Percentiles rank a stretch among this genome's conserved stretches.
Conservation (phyloP, 768 basidiomycete species). For the Obba rivulosa region DNA sequence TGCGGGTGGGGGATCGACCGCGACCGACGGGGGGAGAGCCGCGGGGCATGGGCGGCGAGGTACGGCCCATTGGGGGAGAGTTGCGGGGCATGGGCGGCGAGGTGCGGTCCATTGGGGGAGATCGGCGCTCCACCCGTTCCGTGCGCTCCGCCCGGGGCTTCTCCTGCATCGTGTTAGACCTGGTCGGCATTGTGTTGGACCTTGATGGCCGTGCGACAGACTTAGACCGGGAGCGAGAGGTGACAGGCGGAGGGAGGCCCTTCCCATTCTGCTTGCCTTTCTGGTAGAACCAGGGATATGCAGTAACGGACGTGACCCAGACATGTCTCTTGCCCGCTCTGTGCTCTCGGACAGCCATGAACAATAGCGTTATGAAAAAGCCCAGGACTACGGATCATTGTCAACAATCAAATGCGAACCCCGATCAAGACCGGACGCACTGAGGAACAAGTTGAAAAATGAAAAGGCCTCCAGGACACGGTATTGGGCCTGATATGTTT, state of each 20-base stretch:
- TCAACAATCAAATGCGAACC: slow-evolving; percentile 8
- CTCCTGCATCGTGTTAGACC: neutral
- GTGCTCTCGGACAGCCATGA: slow-evolving; percentile 38
- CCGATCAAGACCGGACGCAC: slow-evolving; percentile 35
- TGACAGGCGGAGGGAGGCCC: slow-evolving; percentile 39
- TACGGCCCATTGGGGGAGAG: slow-evolving; percentile 7
- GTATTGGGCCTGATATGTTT: slow-evolving; percentile 87
- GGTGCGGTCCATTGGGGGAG: slow-evolving; percentile 2
- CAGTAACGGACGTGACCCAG: slow-evolving; percentile 68
- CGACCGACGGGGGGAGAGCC: slow-evolving; percentile 2
- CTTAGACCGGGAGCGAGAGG: slow-evolving; percentile 19
- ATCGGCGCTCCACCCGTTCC: slow-evolving; percentile 7
- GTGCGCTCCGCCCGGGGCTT: neutral
- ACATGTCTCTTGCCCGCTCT: slow-evolving; percentile 41
- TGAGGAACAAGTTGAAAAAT: slow-evolving; percentile 66
- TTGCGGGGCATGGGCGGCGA: slow-evolving; percentile 1
- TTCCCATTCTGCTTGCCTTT: slow-evolving; percentile 20
- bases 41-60: neutral
- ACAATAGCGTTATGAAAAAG: slow-evolving; percentile 41
- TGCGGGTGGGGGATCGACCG: slow-evolving; percentile 18
- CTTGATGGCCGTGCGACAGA: slow-evolving; percentile 1
- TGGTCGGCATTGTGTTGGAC: slow-evolving; percentile 8
- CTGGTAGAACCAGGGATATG: slow-evolving; percentile 64
- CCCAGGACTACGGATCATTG: slow-evolving; percentile 37
- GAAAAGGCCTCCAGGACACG: slow-evolving; percentile 78